Evolutionary conservation across 169 alveolate genomes (phyloP).

Genomic region (Plasmodium vivax): DNA sequence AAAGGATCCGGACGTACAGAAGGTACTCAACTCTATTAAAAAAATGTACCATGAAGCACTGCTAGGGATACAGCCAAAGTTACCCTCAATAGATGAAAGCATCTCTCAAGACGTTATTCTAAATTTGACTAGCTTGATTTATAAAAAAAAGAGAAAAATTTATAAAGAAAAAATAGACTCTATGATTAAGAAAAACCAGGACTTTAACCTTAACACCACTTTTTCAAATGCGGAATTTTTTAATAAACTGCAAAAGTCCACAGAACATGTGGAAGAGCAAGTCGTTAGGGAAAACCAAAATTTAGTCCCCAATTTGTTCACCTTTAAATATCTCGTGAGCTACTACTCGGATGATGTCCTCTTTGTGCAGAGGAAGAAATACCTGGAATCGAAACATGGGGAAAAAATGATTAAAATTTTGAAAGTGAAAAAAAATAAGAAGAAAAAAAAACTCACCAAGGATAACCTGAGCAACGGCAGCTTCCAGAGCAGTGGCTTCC

Average conservation of each 20-base stretch:
- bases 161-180: slow-evolving; percentile 50
- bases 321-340: slow-evolving; percentile 61
- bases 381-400: slow-evolving; percentile 70
- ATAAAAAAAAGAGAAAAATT: slow-evolving; percentile 69
- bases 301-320: slow-evolving; percentile 36
- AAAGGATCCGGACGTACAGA: slow-evolving; percentile 47
- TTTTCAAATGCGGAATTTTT: slow-evolving; percentile 47
- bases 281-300: slow-evolving; percentile 33
- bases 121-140: slow-evolving; percentile 37
- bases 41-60: slow-evolving; percentile 64
- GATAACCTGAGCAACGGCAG: background rate
- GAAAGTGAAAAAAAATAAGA: slow-evolving; percentile 48
- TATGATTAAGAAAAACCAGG: slow-evolving; percentile 33
- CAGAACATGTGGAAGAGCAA: slow-evolving; percentile 73
- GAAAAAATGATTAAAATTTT: slow-evolving; percentile 71
- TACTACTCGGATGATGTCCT: slow-evolving; percentile 45
- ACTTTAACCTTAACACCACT: slow-evolving; percentile 5
- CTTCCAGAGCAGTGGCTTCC: no score
- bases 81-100: slow-evolving; percentile 53
- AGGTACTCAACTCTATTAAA: slow-evolving; percentile 37
- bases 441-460: slow-evolving; percentile 3
- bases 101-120: slow-evolving; percentile 40
- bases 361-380: slow-evolving; percentile 63
- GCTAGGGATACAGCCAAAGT: slow-evolving; percentile 54
- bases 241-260: slow-evolving; percentile 44